Evolutionary conservation across 495 filamentous ascomycete genomes (phyloP).

Genomic region (Elaphomyces granulatus): DNA sequence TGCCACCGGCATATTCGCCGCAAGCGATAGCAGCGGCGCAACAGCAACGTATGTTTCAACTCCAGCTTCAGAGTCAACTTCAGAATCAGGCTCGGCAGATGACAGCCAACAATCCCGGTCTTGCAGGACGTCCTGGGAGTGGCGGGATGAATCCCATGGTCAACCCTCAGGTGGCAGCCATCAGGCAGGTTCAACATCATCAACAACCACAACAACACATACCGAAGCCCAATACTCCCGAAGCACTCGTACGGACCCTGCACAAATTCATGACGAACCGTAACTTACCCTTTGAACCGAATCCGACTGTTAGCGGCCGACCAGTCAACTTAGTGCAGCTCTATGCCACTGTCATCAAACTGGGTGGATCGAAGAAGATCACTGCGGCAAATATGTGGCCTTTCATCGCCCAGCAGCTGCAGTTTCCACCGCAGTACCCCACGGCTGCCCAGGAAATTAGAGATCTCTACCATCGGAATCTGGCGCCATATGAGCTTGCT

Average conservation of each 20-base stretch:
- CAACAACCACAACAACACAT: slow-evolving; percentile 44
- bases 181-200: slow-evolving; percentile 47
- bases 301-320: slow-evolving; percentile 55
- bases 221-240: slow-evolving; percentile 40
- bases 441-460: slow-evolving; percentile 53
- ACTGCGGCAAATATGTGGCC: slow-evolving; percentile 55
- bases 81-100: slow-evolving; percentile 50
- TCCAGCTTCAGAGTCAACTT: too few relatives aligned
- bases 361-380: slow-evolving; percentile 66
- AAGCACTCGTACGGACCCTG: slow-evolving; percentile 63
- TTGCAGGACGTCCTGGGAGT: slow-evolving; percentile 28
- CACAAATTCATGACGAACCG: slow-evolving; percentile 55
- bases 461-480: slow-evolving; percentile 56
- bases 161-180: slow-evolving; percentile 35
- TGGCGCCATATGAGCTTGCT: slow-evolving; percentile 60
- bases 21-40: slow-evolving; percentile 35
- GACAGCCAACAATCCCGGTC: slow-evolving; percentile 38
- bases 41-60: slow-evolving; percentile 37
- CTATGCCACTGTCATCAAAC: slow-evolving; percentile 58
- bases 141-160: slow-evolving; percentile 30
- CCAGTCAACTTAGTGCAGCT: slow-evolving; percentile 57
- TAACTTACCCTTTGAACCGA: slow-evolving; percentile 51
- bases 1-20: slow-evolving; percentile 35
- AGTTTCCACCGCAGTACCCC: slow-evolving; percentile 51
- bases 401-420: slow-evolving; percentile 49